Percentiles rank a stretch among this genome's conserved stretches.
Evolutionary conservation across 345 rosid genomes (phyloP).

Genomic region (Eucalyptus curtisii): DNA sequence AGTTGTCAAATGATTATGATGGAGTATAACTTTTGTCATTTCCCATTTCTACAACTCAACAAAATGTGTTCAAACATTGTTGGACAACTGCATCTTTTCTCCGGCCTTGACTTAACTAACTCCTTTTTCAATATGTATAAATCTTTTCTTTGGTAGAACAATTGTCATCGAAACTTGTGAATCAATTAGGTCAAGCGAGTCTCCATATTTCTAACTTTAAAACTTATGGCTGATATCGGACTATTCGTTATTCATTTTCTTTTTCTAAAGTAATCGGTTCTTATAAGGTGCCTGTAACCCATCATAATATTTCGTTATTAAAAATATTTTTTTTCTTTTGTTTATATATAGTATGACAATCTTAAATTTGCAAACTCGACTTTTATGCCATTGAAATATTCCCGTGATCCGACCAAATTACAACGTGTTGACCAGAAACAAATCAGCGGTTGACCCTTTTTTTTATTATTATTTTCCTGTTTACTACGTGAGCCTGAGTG

Average conservation of each 20-base stretch:
- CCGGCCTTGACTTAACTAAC: not conserved
- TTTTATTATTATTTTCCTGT: not conserved
- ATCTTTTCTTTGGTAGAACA: not conserved
- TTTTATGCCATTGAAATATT: not conserved
- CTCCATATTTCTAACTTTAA: not conserved
- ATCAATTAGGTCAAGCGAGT: not conserved
- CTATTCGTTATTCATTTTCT: not conserved
- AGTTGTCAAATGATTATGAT: not conserved
- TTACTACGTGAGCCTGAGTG: not conserved
- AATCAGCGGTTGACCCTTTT: not conserved
- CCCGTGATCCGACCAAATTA: not conserved
- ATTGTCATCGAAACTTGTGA: rapidly evolving
- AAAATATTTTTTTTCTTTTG: too few relatives aligned
- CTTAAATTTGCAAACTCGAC: not conserved
- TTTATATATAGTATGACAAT: too few relatives aligned
- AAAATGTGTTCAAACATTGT: too few relatives aligned
- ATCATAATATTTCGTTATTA: too few relatives aligned
- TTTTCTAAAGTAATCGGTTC: too few relatives aligned
- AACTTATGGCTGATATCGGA: rapidly evolving
- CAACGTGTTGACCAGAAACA: not conserved
- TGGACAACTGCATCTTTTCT: not conserved
- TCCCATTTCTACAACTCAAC: not conserved
- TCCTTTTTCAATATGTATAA: too few relatives aligned
- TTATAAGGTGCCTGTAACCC: rapidly evolving
- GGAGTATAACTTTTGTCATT: not conserved